Evolutionary conservation across 768 basidiomycete species (phyloP), one percentile per base, ranked within the genome.

Genomic region (Lentinula sp.): DNA sequence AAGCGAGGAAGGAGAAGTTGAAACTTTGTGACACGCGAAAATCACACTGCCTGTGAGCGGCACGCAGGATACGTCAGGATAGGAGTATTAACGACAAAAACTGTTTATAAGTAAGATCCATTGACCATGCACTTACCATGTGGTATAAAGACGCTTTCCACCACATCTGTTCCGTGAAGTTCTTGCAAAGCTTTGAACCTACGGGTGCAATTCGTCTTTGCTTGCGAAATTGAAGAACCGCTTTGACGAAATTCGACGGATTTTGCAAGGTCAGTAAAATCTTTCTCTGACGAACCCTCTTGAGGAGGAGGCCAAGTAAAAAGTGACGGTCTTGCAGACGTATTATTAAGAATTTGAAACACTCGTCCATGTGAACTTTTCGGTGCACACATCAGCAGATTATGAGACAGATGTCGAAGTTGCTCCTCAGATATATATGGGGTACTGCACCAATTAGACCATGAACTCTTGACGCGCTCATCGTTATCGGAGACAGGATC

Each of bases 401-500:
- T 78, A 64, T 77, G 76, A 67, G 80, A 85, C 62, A 91, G 79
- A 46, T 83, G 75, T 23, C 84, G 72, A 57, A 87, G 75, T 66
- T 91, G 84, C 20, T 85, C 77, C 61, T 67, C 57, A 68, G 69
- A 72, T 83, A 93, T 82, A 56, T 70, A 71, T 3, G 86, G 86
- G 0, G 92, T 93, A 59, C 89, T 89, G 72, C 92, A 94, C 91
- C 92, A 94, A 70, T 92, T 93, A 1, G 90, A 81, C 92, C 91
- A 94, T 36, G 79, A 73, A 1, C 88, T 86, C 73, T 88, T 92
- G 43, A 73, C 72, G 23, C 62, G 63, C 71, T 91, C 89, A 72
- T 92, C 87, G 67, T 91, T 90, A 77, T 93, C 90, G 9, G 73
- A 75, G 41, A 79, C 79, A 56, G 81, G 78, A 13, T 72, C 79